Evolutionary conservation across 2,329 filamentous ascomycete genomes (phyloP).

Genomic region (Neofusicoccum sp.): DNA sequence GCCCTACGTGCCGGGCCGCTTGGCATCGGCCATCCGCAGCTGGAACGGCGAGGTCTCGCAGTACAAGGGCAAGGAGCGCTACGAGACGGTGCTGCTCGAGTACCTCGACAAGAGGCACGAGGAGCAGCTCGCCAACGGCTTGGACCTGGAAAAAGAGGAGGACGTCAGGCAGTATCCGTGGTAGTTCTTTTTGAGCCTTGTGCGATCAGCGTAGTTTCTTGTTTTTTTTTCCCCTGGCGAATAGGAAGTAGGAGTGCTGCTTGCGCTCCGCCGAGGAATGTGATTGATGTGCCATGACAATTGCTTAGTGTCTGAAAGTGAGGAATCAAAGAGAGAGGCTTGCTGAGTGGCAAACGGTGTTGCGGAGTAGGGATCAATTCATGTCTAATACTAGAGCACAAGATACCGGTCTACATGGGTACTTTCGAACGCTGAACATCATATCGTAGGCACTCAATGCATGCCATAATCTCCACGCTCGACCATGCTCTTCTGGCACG

Average conservation of each 20-base stretch:
- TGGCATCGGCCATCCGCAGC: constrained; percentile 76
- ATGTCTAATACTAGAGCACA: neutral
- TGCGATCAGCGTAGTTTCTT: neutral
- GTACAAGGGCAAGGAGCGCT: constrained; percentile 78
- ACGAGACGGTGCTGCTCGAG: constrained; percentile 69
- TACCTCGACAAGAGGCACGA: constrained; percentile 73
- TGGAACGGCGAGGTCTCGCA: constrained; percentile 74
- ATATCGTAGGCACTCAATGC: neutral
- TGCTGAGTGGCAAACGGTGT: neutral
- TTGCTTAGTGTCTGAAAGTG: too few species aligned
- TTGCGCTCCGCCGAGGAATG: too few species aligned
- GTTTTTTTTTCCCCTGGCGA: neutral
- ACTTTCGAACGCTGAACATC: neutral
- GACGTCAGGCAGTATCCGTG: constrained; percentile 63
- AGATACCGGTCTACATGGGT: neutral
- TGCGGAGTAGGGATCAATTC: neutral
- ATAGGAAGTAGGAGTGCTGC: neutral
- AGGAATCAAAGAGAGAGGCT: too few species aligned
- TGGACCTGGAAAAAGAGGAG: constrained; percentile 62
- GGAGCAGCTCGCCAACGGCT: constrained; percentile 67
- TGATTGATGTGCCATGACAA: too few species aligned
- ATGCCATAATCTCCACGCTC: constrained; percentile 25
- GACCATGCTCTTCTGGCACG: constrained; percentile 50
- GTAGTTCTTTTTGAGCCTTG: constrained; percentile 22
- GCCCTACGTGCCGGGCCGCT: constrained; percentile 71